Percentiles rank a stretch among this genome's conserved stretches.
phyloP scores from a whole-genome alignment of 2,329 filamentous ascomycete genomes.

The Cercospora citrullina region DNA sequence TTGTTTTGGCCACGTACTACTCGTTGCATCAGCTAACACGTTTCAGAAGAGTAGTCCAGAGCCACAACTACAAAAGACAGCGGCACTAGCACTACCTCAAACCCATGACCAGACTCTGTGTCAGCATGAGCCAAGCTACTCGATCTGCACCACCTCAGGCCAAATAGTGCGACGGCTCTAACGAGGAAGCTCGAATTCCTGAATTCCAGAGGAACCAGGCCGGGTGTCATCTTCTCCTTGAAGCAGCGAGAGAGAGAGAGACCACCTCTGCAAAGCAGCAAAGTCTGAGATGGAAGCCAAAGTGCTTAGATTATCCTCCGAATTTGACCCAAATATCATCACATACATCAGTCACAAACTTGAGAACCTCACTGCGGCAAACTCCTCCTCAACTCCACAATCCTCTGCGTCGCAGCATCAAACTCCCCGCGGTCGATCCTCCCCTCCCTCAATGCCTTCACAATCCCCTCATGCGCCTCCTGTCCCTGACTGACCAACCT shows the following conservation, averaged over 20 bases:
- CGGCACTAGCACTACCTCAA: neutral
- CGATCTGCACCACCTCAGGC: neutral
- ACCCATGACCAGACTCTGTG: neutral
- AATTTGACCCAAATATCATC: neutral
- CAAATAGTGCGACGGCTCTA: neutral
- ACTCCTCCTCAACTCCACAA: slow-evolving; percentile 16
- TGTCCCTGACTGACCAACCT: slow-evolving; percentile 18
- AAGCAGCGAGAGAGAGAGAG: too few species aligned
- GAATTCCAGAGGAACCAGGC: too few species aligned
- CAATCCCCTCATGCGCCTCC: slow-evolving; percentile 15
- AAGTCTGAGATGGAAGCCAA: neutral
- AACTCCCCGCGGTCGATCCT: slow-evolving; percentile 19
- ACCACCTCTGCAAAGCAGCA: neutral
- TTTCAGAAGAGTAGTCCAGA: neutral
- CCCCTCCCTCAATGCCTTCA: slow-evolving; percentile 15
- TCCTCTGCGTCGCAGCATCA: slow-evolving; percentile 18
- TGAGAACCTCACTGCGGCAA: neutral
- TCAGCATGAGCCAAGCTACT: neutral
- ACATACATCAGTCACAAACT: neutral
- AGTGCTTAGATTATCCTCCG: neutral
- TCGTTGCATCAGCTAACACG: neutral
- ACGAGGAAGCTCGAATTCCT: too few species aligned
- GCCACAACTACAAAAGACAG: neutral
- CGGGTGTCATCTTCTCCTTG: too few species aligned
- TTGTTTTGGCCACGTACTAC: neutral